Percentiles rank a stretch among this genome's conserved stretches.
phyloP scores from a whole-genome alignment of 2,329 filamentous ascomycete species.

The Seiridium unicorne region DNA sequence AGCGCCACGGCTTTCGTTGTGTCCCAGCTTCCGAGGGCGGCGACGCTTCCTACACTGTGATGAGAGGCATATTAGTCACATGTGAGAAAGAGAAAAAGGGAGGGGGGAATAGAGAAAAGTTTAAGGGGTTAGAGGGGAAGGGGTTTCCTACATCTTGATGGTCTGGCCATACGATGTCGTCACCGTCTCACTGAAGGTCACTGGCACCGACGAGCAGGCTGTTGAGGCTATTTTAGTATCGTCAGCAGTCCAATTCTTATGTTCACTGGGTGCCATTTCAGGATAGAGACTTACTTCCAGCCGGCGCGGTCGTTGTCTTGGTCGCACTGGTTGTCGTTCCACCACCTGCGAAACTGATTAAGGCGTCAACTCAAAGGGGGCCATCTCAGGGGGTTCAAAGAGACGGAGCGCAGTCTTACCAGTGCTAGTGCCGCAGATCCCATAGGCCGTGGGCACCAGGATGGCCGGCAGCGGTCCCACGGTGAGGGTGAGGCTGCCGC shows the following conservation, averaged over 20 bases:
- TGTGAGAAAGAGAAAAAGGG: not conserved
- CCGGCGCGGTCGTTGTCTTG: conserved; percentile 1
- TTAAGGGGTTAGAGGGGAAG: not conserved
- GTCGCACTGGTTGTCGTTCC: conserved; percentile 1
- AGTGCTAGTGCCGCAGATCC: not conserved
- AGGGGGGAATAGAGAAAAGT: not conserved
- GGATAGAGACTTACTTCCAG: not conserved
- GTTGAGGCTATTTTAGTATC: not conserved
- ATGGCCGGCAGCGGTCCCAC: not conserved
- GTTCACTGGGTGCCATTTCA: no score
- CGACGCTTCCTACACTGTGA: conserved; percentile 14
- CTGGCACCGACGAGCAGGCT: conserved; percentile 14
- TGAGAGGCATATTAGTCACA: not conserved
- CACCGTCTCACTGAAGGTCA: conserved; percentile 33
- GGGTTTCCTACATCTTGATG: conserved; percentile 25
- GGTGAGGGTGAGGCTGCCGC: conserved; percentile 33
- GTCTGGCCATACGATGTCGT: conserved; percentile 41
- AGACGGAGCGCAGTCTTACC: not conserved
- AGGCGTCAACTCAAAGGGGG: conserved; percentile 1
- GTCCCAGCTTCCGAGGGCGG: conserved; percentile 50
- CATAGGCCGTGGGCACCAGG: not conserved
- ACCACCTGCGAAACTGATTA: not conserved
- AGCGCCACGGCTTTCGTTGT: conserved; percentile 42
- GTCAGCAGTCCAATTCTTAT: no score
- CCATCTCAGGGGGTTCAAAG: not conserved